phyloP scores from a whole-genome alignment of 176 grass and related monocot genomes.

The Rhynchospora breviuscula region DNA sequence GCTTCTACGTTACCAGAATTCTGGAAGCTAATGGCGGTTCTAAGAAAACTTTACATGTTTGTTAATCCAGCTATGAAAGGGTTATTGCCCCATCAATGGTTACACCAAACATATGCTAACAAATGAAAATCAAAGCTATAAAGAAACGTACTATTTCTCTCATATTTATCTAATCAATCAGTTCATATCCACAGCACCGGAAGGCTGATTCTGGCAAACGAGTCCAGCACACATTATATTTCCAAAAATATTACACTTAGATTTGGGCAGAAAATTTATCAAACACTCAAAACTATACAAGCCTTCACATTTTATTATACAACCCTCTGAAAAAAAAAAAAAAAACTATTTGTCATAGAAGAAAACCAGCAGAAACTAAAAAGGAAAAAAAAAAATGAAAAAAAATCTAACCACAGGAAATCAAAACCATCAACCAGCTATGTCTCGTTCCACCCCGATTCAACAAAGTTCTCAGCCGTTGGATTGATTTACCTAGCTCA shows the following conservation, averaged over 20 bases:
- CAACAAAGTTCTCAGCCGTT: not conserved
- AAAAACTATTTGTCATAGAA: not conserved
- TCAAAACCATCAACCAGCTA: not conserved
- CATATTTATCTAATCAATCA: not conserved
- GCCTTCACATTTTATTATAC: conserved; percentile 17
- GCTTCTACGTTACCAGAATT: too few relatives aligned
- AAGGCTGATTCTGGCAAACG: not conserved
- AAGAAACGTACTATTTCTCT: not conserved
- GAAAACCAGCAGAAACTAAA: conserved; percentile 1
- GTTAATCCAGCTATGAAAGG: too few relatives aligned
- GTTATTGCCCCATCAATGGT: not conserved
- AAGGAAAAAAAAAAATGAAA: not conserved
- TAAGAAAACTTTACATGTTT: too few relatives aligned
- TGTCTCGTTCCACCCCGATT: not conserved
- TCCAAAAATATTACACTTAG: not conserved
- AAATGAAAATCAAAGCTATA: not conserved
- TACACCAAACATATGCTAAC: not conserved
- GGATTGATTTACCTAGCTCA: not conserved
- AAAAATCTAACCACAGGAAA: not conserved
- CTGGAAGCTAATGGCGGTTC: too few relatives aligned
- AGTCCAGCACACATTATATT: not conserved
- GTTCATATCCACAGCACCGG: too few relatives aligned
- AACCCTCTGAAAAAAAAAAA: conserved; percentile 24
- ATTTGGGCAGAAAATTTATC: not conserved
- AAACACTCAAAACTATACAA: not conserved